Evolutionary conservation across 257 asterid species (phyloP).

Genomic region (Primulina eburnea): DNA sequence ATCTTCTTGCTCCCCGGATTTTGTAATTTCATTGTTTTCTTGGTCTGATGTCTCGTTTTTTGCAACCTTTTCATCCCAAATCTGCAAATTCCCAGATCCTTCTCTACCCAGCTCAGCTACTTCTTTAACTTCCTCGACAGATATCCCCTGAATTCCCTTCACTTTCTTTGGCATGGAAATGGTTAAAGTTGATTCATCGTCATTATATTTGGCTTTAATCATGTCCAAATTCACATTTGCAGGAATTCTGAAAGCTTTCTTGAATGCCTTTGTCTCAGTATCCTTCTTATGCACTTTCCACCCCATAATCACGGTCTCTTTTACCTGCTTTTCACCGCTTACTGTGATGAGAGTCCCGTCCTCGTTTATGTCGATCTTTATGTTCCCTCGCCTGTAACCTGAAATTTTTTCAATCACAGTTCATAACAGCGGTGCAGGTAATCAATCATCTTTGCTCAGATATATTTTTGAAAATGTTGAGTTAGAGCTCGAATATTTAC

Average conservation of each 20-base stretch:
- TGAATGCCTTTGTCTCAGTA: constrained; percentile 48
- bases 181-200: constrained; percentile 50
- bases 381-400: constrained; percentile 56
- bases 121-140: constrained; percentile 59
- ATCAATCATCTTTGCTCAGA: too few species aligned
- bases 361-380: constrained; percentile 72
- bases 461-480: neutral
- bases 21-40: constrained; percentile 14
- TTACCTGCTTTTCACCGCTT: constrained; percentile 55
- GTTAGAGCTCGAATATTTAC: neutral
- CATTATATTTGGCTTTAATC: constrained; percentile 56
- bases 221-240: constrained; percentile 62
- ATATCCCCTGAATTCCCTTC: constrained; percentile 53
- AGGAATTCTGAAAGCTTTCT: constrained; percentile 74
- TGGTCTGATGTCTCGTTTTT: constrained; percentile 18
- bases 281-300: constrained; percentile 57
- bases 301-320: constrained; percentile 59
- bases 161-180: constrained; percentile 71
- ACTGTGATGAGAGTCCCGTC: constrained; percentile 57
- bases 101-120: constrained; percentile 34
- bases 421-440: neutral
- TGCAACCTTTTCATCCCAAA: constrained; percentile 29
- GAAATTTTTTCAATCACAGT: constrained; percentile 3
- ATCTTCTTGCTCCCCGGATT: constrained; percentile 15
- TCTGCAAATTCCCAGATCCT: constrained; percentile 39